These are phyloP conservation scores for Suillus cothurnatus DNA, from an alignment of 768 basidiomycete species.

Conservation along the genomic window DNA sequence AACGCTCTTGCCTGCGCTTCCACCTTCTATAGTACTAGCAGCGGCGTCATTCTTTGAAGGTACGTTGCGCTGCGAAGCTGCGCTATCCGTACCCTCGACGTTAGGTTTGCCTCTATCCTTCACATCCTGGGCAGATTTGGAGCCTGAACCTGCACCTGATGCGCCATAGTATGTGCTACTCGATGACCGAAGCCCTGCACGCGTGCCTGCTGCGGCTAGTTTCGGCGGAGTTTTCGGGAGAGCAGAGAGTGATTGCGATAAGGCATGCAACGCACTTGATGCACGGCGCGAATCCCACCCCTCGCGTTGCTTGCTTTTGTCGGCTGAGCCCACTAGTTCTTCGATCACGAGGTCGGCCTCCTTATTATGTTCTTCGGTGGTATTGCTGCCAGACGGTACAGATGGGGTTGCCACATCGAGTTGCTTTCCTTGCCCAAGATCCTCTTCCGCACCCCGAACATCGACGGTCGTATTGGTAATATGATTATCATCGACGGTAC, in stretches of 20 bases:
- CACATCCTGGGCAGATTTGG: conserved; percentile 16
- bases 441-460: background rate
- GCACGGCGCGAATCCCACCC: conserved; percentile 21
- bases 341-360: conserved; percentile 15
- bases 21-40: background rate
- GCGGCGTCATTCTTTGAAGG: background rate
- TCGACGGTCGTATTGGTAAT: background rate
- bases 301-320: conserved; percentile 27
- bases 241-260: conserved; percentile 63
- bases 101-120: conserved; percentile 15
- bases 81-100: conserved; percentile 22
- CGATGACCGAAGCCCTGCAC: conserved; percentile 48
- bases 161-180: conserved; percentile 40
- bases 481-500: background rate
- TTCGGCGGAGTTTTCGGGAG: conserved; percentile 42
- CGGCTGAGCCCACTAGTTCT: conserved; percentile 14
- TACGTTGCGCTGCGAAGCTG: conserved; percentile 9
- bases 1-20: conserved; percentile 28
- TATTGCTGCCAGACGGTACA: conserved; percentile 18
- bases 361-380: conserved; percentile 11
- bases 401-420: conserved; percentile 14
- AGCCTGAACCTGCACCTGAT: conserved; percentile 20
- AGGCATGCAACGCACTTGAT: conserved; percentile 52
- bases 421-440: conserved; percentile 11
- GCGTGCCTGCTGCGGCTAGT: conserved; percentile 46